Percentiles rank a stretch among this genome's conserved stretches.
These are phyloP conservation scores for Brettanomyces bruxellensis DNA, from an alignment of 805 yeast genomes.

Conservation along the genomic window DNA sequence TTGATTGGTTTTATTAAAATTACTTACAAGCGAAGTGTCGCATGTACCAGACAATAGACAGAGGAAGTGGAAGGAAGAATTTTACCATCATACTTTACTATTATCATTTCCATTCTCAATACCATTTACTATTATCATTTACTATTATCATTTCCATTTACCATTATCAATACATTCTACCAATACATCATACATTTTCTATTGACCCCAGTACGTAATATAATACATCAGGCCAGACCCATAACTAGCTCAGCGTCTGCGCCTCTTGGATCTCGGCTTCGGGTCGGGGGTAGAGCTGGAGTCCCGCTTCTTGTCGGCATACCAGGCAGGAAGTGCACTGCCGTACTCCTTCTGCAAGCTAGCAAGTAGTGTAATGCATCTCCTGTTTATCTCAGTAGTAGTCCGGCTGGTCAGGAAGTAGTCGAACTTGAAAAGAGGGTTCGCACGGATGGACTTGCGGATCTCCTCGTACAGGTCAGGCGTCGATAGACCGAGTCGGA, in stretches of 20 bases:
- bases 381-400: slow-evolving; percentile 66
- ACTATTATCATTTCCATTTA: no score
- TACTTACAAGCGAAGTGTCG: no score
- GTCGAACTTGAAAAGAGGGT: slow-evolving; percentile 78
- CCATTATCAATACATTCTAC: no score
- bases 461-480: slow-evolving; percentile 73
- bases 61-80: no score
- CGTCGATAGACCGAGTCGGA: slow-evolving; percentile 71
- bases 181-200: no score
- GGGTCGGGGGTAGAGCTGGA: not conserved
- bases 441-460: slow-evolving; percentile 61
- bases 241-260: not conserved
- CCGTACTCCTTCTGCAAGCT: slow-evolving; percentile 68
- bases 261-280: not conserved
- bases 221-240: no score
- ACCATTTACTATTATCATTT: no score
- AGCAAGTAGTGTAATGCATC: slow-evolving; percentile 71
- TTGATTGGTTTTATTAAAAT: no score
- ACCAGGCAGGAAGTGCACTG: slow-evolving; percentile 7
- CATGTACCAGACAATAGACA: no score
- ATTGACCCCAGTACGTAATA: no score
- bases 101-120: no score
- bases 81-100: no score
- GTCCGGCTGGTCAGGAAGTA: slow-evolving; percentile 79
- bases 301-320: not conserved